phyloP scores from a whole-genome alignment of 345 rosid genomes.

The Eucalyptus victrix region DNA sequence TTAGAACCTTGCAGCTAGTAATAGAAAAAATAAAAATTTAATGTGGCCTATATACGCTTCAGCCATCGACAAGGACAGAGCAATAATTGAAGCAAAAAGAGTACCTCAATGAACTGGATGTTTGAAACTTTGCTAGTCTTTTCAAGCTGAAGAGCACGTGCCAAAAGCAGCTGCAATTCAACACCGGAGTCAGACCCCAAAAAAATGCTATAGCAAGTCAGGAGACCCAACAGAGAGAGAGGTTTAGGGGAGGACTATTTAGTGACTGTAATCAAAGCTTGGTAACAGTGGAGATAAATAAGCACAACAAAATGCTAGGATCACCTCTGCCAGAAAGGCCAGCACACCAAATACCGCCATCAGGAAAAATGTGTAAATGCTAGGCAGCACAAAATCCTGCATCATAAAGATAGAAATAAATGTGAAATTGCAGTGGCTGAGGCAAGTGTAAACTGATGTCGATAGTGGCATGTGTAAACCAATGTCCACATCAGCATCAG shows the following conservation, averaged over 20 bases:
- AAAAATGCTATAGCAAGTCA: neutral
- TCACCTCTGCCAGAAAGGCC: slow-evolving; percentile 80
- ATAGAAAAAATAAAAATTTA: neutral
- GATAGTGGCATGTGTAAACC: neutral
- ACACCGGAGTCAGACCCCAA: neutral
- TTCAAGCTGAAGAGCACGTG: slow-evolving; percentile 88
- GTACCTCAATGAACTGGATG: slow-evolving; percentile 63
- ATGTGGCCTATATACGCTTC: neutral
- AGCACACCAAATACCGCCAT: slow-evolving; percentile 53
- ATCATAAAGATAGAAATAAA: neutral
- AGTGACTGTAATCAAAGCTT: neutral
- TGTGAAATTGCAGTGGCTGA: neutral
- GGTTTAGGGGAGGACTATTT: neutral
- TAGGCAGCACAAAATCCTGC: slow-evolving; percentile 73
- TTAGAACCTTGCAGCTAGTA: neutral
- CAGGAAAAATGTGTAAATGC: slow-evolving; percentile 28
- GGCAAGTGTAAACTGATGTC: neutral
- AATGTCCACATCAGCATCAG: neutral
- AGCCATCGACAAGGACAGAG: neutral
- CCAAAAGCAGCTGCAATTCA: slow-evolving; percentile 49
- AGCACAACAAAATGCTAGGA: neutral
- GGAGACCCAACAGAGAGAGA: neutral
- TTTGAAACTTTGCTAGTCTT: slow-evolving; percentile 70
- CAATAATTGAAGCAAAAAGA: neutral
- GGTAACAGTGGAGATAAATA: neutral